These are phyloP conservation scores for Tolypocladium ovalisporum DNA, from an alignment of 2,329 filamentous ascomycete genomes.

Conservation along the genomic window DNA sequence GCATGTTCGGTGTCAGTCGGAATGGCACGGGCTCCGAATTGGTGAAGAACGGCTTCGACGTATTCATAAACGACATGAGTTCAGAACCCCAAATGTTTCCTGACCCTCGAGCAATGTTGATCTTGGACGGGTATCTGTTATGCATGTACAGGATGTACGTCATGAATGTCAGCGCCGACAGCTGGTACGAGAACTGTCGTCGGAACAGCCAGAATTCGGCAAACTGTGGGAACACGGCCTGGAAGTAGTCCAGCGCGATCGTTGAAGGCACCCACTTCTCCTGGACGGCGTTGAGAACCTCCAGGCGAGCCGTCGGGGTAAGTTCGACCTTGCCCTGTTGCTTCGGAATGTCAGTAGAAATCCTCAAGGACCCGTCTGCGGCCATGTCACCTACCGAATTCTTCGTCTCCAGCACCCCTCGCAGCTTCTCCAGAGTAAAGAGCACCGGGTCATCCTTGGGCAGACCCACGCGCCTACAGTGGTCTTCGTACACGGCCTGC, in stretches of 20 bases:
- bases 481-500: conserved; percentile 92
- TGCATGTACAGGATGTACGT: conserved; percentile 98
- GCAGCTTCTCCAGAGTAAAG: conserved; percentile 90
- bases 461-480: conserved; percentile 76
- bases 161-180: conserved; percentile 93
- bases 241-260: conserved; percentile 81
- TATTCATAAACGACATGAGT: conserved; percentile 80
- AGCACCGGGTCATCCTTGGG: conserved; percentile 92
- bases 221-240: conserved; percentile 75
- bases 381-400: conserved; percentile 33
- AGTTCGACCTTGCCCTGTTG: conserved; percentile 58
- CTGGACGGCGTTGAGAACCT: conserved; percentile 92
- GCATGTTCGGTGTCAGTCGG: conserved; percentile 91
- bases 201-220: conserved; percentile 98
- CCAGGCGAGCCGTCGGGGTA: conserved; percentile 61
- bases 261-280: conserved; percentile 83
- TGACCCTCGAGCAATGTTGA: conserved; percentile 75
- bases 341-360: conserved; percentile 4
- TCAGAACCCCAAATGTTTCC: conserved; percentile 97
- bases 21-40: conserved; percentile 95
- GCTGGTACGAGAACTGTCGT: conserved; percentile 90
- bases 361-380: neutral
- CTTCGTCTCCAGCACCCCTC: conserved; percentile 62
- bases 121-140: conserved; percentile 89
- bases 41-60: conserved; percentile 77